Evolutionary conservation across 225 moss, liverwort and hornwort species (phyloP).

Genomic region (Straminergon stramineum): DNA sequence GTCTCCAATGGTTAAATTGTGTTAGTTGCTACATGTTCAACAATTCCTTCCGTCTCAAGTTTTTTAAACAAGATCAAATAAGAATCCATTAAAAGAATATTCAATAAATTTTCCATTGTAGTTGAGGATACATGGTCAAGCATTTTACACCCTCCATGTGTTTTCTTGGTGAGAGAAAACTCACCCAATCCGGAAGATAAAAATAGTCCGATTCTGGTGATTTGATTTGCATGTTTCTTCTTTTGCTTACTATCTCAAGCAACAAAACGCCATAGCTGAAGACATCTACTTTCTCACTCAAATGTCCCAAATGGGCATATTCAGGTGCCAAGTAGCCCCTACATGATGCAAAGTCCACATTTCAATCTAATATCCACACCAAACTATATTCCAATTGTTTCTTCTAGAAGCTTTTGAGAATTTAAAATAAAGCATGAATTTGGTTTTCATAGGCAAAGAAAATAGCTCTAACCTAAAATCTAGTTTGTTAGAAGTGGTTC

Average conservation of each 20-base stretch:
- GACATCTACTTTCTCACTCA: slow-evolving; percentile 25
- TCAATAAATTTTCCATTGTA: background rate
- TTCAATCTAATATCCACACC: background rate
- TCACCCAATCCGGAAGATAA: slow-evolving; percentile 14
- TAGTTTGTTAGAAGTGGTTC: accelerated
- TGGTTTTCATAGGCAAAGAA: too few relatives aligned
- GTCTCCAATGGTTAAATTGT: background rate
- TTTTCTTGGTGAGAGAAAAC: background rate
- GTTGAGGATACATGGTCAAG: background rate
- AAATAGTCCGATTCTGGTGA: background rate
- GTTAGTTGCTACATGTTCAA: background rate
- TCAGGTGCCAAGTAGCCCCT: slow-evolving; percentile 20
- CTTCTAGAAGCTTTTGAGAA: accelerated
- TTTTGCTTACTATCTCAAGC: background rate
- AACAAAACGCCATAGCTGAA: slow-evolving; percentile 1
- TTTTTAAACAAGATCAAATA: background rate
- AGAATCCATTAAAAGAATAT: background rate
- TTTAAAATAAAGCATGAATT: background rate
- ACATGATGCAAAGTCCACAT: background rate
- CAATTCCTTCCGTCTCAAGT: background rate
- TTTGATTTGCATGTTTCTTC: background rate
- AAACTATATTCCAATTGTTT: background rate
- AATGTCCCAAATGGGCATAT: slow-evolving; percentile 9
- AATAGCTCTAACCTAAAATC: background rate
- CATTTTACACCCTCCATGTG: accelerated